phyloP scores from a whole-genome alignment of 345 rosid species.

The Populus nigra region DNA sequence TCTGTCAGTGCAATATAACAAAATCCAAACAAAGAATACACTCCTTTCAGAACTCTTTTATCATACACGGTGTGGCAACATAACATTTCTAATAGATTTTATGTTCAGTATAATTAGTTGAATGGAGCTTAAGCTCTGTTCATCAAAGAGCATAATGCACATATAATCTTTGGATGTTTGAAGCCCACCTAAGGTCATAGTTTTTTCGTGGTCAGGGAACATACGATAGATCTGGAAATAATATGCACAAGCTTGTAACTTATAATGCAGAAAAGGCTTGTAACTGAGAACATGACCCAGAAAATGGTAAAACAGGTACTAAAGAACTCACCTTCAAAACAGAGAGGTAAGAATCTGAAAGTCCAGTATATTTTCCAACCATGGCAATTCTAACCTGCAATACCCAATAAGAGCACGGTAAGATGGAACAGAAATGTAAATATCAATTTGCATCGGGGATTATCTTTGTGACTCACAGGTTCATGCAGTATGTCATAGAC shows the following conservation, averaged over 20 bases:
- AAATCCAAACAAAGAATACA: not conserved
- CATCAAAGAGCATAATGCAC: not conserved
- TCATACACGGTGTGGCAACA: not conserved
- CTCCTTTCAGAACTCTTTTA: not conserved
- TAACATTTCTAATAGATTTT: not conserved
- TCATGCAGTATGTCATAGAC: conserved; percentile 60
- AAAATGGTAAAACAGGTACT: not conserved
- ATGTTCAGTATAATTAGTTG: not conserved
- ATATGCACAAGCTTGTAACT: not conserved
- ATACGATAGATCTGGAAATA: not conserved
- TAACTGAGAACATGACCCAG: not conserved
- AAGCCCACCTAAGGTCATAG: not conserved
- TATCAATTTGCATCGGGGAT: not conserved
- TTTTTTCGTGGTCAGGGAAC: not conserved
- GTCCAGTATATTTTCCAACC: conserved; percentile 94
- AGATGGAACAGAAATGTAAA: conserved; percentile 8
- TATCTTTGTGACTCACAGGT: conserved; percentile 47
- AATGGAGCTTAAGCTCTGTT: not conserved
- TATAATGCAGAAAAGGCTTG: not conserved
- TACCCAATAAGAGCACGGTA: not conserved
- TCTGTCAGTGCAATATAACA: not conserved
- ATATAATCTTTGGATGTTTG: not conserved
- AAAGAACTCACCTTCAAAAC: conserved; percentile 54
- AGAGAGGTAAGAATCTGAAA: conserved; percentile 90
- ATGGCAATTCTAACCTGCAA: conserved; percentile 85